A percentile compares a stretch with the other conserved stretches of the same genome.
Conservation (phyloP, 2,329 filamentous ascomycete species). For the Onygenales sp. region DNA sequence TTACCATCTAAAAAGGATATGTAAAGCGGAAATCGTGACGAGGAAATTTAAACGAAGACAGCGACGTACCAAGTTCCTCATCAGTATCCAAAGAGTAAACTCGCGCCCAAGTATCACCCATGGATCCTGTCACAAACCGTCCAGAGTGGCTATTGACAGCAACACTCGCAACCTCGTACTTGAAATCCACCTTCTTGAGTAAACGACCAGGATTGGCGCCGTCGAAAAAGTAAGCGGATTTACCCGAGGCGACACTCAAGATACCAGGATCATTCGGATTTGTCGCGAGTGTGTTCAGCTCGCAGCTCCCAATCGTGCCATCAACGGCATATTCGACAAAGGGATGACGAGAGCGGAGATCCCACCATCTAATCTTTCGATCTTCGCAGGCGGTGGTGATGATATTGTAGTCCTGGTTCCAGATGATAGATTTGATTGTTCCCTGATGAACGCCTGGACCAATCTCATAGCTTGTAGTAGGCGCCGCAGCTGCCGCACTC, state of each 20-base stretch:
- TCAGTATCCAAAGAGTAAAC: slow-evolving; percentile 83
- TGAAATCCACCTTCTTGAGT: slow-evolving; percentile 70
- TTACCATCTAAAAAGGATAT: not conserved
- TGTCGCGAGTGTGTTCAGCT: slow-evolving; percentile 63
- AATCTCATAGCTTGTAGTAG: slow-evolving; percentile 71
- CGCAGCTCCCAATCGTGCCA: slow-evolving; percentile 81
- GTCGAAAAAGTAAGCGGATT: slow-evolving; percentile 86
- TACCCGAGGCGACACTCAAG: slow-evolving; percentile 85
- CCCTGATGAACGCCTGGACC: slow-evolving; percentile 73
- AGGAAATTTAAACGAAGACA: not conserved
- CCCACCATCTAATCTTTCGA: slow-evolving; percentile 90
- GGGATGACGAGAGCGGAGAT: slow-evolving; percentile 65
- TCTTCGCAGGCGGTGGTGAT: slow-evolving; percentile 85
- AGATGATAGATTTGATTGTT: slow-evolving; percentile 93
- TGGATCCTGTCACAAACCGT: slow-evolving; percentile 82
- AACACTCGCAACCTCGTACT: slow-evolving; percentile 83
- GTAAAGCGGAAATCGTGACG: not conserved
- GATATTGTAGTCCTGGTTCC: slow-evolving; percentile 80
- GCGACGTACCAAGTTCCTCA: slow-evolving; percentile 56
- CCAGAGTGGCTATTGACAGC: slow-evolving; percentile 72
- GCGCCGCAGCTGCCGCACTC: slow-evolving; percentile 38
- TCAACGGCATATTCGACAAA: slow-evolving; percentile 72
- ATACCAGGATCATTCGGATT: slow-evolving; percentile 58
- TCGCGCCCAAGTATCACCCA: slow-evolving; percentile 91
- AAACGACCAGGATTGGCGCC: slow-evolving; percentile 57